Conservation (phyloP, 306 rosid genomes). For the Acacia acuminata region DNA sequence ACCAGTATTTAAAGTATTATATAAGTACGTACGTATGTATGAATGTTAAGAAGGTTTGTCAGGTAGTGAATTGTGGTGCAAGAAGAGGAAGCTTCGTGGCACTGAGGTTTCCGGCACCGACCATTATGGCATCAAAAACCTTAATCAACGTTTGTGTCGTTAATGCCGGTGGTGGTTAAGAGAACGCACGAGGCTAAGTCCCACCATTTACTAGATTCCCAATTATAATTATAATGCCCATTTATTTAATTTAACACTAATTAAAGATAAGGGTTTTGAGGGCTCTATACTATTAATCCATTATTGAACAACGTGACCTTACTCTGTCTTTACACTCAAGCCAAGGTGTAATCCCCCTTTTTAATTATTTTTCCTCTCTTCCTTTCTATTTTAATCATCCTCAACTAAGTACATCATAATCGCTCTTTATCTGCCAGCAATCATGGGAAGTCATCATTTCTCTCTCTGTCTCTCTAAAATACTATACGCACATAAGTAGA, state of each 20-base stretch:
- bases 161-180: conserved; percentile 32
- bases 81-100: conserved; percentile 60
- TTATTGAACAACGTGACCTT: conserved; percentile 70
- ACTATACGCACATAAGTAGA: no score
- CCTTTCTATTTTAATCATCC: conserved; percentile 22
- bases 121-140: conserved; percentile 40
- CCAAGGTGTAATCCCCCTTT: conserved; percentile 54
- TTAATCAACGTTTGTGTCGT: conserved; percentile 17
- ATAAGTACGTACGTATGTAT: neutral
- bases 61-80: neutral
- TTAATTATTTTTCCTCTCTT: conserved; percentile 9
- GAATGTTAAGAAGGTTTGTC: neutral
- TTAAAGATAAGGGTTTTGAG: neutral
- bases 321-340: conserved; percentile 68
- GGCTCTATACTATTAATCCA: conserved; percentile 26
- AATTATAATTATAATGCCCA: conserved; percentile 11
- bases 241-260: neutral
- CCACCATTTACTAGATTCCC: conserved; percentile 49
- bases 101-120: conserved; percentile 60
- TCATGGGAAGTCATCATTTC: conserved; percentile 31
- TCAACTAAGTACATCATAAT: neutral
- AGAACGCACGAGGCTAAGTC: conserved; percentile 51
- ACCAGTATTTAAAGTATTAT: neutral
- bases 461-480: no score
- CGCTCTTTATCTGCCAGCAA: neutral